Evolutionary conservation across 805 yeast genomes (phyloP), one percentile per base, ranked within the genome.

Genomic region (Blastobotrys peoriensis): DNA sequence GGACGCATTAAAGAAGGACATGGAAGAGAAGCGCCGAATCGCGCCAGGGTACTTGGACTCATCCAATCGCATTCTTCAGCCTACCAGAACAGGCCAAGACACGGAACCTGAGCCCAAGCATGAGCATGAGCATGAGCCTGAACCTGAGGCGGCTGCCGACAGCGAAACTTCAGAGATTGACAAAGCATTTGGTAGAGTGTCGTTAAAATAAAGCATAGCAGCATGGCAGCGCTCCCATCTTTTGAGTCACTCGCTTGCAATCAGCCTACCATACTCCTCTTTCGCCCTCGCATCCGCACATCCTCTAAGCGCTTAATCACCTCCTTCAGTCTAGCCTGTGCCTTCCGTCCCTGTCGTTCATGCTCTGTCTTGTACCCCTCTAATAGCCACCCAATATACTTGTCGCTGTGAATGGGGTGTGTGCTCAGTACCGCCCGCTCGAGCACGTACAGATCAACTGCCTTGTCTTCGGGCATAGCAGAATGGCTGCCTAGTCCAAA

Each of bases 381-480:
- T 49, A 89, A 64, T 4, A 88, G 56, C 88, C 91, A 81, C 35
- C 65, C 61, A 54, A 77, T 81, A 60, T 88, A 88, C 36, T 61
- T 56, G 1, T 71, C 73, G 1, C 95, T 72, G 56, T 75, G 76
- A 4, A 73, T 71, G 0, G 98, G 91, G 63, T 93, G 98, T 1
- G 98, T 93, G 53, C 96, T 86, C 23, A 78, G 66, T 16, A 93
- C 74, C 0, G 98, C 98, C 56, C 98, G 70, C 63, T 93, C 98
- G 48, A 93, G 65, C 8, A 93, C 98, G 56, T 93, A 93, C 47
- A 93, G 63, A 62, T 93, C 98, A n/a, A 93, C 98, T 2, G 98
- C 98, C 63, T 86, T 88, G 58, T 91, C 98, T 56, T 93, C 98
- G 0, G 84, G 75, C 49, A 87, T 61, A 1, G 74, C 72, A 0